These are phyloP conservation scores for Schizonepeta tenuifolia DNA, from an alignment of 257 asterid species.

Conservation along the genomic window DNA sequence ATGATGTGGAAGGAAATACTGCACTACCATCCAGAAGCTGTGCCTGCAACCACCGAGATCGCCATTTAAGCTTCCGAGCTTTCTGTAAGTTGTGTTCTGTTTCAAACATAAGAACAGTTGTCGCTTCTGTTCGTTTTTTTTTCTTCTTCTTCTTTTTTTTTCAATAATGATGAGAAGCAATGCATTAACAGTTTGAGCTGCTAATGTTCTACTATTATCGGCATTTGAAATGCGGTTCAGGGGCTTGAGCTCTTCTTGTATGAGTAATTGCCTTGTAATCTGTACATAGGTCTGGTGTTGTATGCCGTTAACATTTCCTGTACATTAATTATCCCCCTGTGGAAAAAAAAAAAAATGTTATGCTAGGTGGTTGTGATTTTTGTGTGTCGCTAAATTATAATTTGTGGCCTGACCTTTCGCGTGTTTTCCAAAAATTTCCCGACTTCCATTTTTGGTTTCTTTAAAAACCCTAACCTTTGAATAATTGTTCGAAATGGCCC, in stretches of 20 bases:
- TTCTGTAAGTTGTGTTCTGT: slow-evolving; percentile 16
- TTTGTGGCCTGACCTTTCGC: too few species aligned
- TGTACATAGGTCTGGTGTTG: slow-evolving; percentile 51
- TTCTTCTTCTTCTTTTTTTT: not conserved
- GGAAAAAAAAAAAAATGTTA: not conserved
- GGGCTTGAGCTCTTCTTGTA: slow-evolving; percentile 34
- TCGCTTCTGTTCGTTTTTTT: slow-evolving; percentile 1
- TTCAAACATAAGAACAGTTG: slow-evolving; percentile 14
- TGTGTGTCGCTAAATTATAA: too few species aligned
- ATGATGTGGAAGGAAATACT: slow-evolving; percentile 64
- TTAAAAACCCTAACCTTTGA: too few species aligned
- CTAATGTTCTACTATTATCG: slow-evolving; percentile 33
- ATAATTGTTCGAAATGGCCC: too few species aligned
- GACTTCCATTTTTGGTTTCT: too few species aligned
- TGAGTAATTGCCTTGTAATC: slow-evolving; percentile 31
- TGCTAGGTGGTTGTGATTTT: not conserved
- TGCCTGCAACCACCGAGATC: slow-evolving; percentile 24
- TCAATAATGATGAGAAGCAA: slow-evolving; percentile 41
- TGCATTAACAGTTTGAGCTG: slow-evolving; percentile 52
- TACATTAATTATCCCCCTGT: slow-evolving; percentile 25
- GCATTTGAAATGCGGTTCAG: slow-evolving; percentile 23
- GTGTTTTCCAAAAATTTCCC: too few species aligned
- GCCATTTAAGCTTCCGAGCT: slow-evolving; percentile 23
- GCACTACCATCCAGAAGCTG: slow-evolving; percentile 61
- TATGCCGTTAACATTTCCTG: slow-evolving; percentile 34